A percentile compares a stretch with the other conserved stretches of the same genome.
These are phyloP conservation scores for Dipodascus geniculatus DNA, from an alignment of 805 yeast genomes.

Conservation along the genomic window DNA sequence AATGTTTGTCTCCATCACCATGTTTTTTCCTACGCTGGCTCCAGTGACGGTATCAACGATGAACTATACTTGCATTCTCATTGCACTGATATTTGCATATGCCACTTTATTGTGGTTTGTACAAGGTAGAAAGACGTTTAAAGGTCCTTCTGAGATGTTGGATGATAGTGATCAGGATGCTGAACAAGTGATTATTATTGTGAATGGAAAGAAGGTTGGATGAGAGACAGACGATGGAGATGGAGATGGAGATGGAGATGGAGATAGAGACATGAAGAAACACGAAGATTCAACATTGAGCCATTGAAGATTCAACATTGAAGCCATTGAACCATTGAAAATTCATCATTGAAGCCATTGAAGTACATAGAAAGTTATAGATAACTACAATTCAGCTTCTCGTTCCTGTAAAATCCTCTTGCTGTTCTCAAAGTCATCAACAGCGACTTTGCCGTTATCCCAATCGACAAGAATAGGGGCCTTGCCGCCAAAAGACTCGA, in stretches of 20 bases:
- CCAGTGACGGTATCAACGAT: conserved; percentile 18
- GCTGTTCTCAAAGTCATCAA: conserved; percentile 33
- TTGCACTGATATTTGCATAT: conserved; percentile 35
- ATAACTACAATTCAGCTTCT: conserved; percentile 1
- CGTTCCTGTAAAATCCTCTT: conserved; percentile 30
- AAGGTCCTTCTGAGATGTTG: conserved; percentile 1
- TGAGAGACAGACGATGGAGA: conserved; percentile 1
- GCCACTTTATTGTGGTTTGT: conserved; percentile 42
- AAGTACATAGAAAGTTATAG: no score
- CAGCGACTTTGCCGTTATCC: conserved; percentile 45
- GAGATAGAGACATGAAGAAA: no score
- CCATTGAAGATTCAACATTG: no score
- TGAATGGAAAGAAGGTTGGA: conserved; percentile 1
- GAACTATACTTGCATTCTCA: conserved; percentile 19
- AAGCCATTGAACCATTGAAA: no score
- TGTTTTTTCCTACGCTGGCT: conserved; percentile 21
- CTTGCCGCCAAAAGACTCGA: conserved; percentile 17
- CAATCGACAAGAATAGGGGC: conserved; percentile 50
- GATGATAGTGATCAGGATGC: background rate
- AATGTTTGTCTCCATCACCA: conserved; percentile 16
- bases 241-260: no score
- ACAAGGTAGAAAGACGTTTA: conserved; percentile 10
- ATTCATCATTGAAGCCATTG: no score
- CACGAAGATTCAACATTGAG: no score
- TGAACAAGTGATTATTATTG: background rate